phyloP scores from a whole-genome alignment of 352 stramenopile species.

The Phytophthora tentaculata region DNA sequence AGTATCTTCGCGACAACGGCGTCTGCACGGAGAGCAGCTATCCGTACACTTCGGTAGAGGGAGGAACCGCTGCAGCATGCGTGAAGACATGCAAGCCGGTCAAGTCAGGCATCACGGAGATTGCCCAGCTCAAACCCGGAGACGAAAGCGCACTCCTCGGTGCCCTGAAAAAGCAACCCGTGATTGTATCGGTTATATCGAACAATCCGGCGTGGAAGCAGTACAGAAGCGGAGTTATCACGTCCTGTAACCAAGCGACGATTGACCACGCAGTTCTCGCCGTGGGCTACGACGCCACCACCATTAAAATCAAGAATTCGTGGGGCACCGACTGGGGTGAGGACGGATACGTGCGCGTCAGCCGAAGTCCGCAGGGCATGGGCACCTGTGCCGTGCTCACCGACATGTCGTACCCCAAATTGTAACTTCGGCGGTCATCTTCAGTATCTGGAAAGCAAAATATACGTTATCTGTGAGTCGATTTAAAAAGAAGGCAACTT shows the following conservation, averaged over 20 bases:
- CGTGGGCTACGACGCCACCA: constrained; percentile 92
- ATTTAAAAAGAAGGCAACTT: constrained; percentile 12
- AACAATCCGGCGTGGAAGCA: constrained; percentile 96
- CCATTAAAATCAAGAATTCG: constrained; percentile 98
- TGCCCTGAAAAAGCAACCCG: constrained; percentile 93
- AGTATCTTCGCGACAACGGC: constrained; percentile 89
- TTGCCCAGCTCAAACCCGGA: constrained; percentile 62
- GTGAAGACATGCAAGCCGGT: constrained; percentile 38
- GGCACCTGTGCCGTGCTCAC: constrained; percentile 61
- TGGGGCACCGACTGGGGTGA: constrained; percentile 97
- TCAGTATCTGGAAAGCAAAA: constrained; percentile 19
- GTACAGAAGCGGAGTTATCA: constrained; percentile 94
- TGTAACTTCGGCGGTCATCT: constrained; percentile 23
- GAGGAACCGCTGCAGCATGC: constrained; percentile 39
- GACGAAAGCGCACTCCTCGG: constrained; percentile 79
- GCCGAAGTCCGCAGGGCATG: constrained; percentile 67
- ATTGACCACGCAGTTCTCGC: constrained; percentile 97
- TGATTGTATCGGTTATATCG: constrained; percentile 94
- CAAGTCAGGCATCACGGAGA: constrained; percentile 48
- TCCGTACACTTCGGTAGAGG: constrained; percentile 71
- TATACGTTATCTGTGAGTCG: constrained; percentile 23
- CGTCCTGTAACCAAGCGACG: constrained; percentile 64
- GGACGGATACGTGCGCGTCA: constrained; percentile 93
- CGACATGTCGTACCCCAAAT: constrained; percentile 58
- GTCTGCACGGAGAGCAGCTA: constrained; percentile 84